Evolutionary conservation across 2,329 filamentous ascomycete species (phyloP).

Genomic region (Beauveria sp.): DNA sequence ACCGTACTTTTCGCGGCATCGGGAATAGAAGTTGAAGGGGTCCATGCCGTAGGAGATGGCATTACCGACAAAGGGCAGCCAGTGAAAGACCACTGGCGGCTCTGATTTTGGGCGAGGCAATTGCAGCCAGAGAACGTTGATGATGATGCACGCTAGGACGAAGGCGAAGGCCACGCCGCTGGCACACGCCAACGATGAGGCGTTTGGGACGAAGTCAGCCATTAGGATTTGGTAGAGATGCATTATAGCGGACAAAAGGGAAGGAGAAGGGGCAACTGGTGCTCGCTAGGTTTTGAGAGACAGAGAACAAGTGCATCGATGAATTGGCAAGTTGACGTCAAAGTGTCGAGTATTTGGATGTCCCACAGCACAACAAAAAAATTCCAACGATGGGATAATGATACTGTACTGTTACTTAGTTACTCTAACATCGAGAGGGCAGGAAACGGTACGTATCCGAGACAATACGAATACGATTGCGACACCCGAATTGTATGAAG

Average conservation of each 20-base stretch:
- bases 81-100: conserved; percentile 51
- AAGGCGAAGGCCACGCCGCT: not conserved
- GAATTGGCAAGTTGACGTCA: too few species aligned
- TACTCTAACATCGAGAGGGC: too few species aligned
- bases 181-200: not conserved
- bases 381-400: too few species aligned
- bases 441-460: not conserved
- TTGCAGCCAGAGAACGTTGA: not conserved
- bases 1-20: conserved; percentile 55
- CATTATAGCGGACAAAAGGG: not conserved
- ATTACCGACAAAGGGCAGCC: conserved; percentile 58
- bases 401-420: too few species aligned
- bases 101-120: conserved; percentile 15
- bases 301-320: not conserved
- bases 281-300: not conserved
- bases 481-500: not conserved
- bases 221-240: not conserved
- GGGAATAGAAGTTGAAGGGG: conserved; percentile 59
- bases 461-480: not conserved
- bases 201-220: not conserved
- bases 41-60: conserved; percentile 67
- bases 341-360: too few species aligned
- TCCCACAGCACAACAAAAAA: too few species aligned
- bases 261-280: not conserved
- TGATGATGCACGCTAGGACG: not conserved